Evolutionary conservation across 768 basidiomycete species (phyloP), one percentile per base, ranked within the genome.

Genomic region (Candolleomyces eurysporus): DNA sequence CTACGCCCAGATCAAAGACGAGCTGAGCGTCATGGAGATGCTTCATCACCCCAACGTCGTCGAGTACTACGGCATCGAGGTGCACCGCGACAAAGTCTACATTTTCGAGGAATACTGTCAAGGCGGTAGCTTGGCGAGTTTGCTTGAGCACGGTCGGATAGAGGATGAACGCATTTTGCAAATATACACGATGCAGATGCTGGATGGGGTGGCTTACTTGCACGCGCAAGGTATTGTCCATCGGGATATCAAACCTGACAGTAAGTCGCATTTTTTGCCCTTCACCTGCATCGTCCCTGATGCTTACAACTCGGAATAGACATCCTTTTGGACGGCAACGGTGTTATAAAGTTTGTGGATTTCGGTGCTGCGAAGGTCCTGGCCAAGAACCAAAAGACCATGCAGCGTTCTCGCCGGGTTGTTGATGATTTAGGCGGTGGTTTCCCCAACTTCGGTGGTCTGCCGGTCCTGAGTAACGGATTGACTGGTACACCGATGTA

Each of bases 41-140:
- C 82, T 98, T 26, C 92, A 93, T 63, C 97, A 99, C 75, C 93
- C 93, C 22, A 98, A 98, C 69, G 91, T 98, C 46, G 97, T 98
- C 56, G 95, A 98, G 74, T 99, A 98, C 73, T 97, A 97, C 69
- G 97, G 97, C 32, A 96, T 99, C 66, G 97, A 99, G 75, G 96
- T 98, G 2, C 96, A 98, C 72, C 90, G 96, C 14, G 96, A 98
- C 78, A 95, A 96, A 75, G 94, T 98, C 17, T 98, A 96, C 76
- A 98, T 98, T 63, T 98, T 98, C 72, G 96, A 98, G 74, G 96
- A 98, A 75, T 99, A 91, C 72, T 99, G 97, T 71, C 91, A 96
- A 68, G 95, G 95, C 43, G 97, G 97, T 8, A 96, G 94, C 73
- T 74, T 99, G 62, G 94, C 91, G 1, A 83, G 91, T 22, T 75